A percentile compares a stretch with the other conserved stretches of the same genome.
These are phyloP conservation scores for Perkinsus chesapeaki DNA, from an alignment of 169 alveolate species.

Conservation along the genomic window DNA sequence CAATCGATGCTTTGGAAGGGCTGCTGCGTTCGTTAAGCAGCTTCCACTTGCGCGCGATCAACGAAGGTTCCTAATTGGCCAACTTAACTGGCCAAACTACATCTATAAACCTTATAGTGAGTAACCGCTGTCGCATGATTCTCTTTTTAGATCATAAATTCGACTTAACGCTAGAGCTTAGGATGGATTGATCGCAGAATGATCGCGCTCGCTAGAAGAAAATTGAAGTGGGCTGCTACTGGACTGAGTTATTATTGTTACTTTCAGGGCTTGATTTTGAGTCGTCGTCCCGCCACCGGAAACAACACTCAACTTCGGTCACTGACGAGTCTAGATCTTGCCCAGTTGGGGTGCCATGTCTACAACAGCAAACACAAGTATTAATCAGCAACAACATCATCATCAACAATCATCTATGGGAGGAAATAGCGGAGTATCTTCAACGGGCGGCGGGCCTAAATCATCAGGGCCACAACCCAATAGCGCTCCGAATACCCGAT, in stretches of 20 bases:
- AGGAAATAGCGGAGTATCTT: not conserved
- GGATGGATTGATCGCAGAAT: not conserved
- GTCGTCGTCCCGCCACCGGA: slow-evolving; percentile 6
- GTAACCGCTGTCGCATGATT: no score
- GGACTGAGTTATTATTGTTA: not conserved
- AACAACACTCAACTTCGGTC: not conserved
- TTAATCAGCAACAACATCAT: not conserved
- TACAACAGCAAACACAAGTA: not conserved
- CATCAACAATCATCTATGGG: not conserved
- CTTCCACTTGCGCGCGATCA: not conserved
- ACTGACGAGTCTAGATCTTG: slow-evolving; percentile 4
- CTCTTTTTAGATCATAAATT: no score
- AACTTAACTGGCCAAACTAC: no score
- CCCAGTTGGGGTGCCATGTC: slow-evolving; percentile 4
- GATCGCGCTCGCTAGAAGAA: not conserved
- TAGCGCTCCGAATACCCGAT: no score
- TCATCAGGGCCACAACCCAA: no score
- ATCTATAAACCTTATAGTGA: no score
- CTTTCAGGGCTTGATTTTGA: not conserved
- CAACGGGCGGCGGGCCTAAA: no score
- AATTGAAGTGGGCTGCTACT: not conserved
- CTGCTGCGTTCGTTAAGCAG: not conserved
- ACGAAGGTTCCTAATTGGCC: no score
- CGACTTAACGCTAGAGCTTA: not conserved
- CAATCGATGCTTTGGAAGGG: not conserved